Evolutionary conservation across 1,284 basidiomycete genomes (phyloP).

Genomic region (Pseudozyma tsukubaensis): DNA sequence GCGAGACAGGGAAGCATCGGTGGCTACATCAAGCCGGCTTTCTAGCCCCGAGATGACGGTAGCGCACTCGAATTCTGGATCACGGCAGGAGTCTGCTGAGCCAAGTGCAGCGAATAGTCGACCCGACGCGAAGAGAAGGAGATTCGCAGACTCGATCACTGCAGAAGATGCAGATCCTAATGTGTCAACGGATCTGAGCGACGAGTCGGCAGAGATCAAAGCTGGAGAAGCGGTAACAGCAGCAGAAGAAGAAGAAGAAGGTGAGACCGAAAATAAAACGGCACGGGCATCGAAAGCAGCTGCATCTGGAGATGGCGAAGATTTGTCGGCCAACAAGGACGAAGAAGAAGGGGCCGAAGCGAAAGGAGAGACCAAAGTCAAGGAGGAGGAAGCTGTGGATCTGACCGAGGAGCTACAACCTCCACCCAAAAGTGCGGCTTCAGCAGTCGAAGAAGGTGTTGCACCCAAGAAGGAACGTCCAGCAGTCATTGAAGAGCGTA

Average conservation of each 20-base stretch:
- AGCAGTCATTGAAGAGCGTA: conserved; percentile 83
- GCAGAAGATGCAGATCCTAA: conserved; percentile 28
- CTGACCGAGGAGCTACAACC: conserved; percentile 37
- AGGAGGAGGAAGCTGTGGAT: conserved; percentile 48
- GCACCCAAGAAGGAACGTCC: conserved; percentile 70
- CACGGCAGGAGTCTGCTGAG: conserved; percentile 30
- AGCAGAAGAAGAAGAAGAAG: not conserved
- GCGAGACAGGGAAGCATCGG: conserved; percentile 45
- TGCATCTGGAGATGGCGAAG: no score
- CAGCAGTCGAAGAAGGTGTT: conserved; percentile 43
- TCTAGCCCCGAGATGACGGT: conserved; percentile 53
- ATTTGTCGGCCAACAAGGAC: not conserved
- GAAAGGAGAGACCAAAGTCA: conserved; percentile 26
- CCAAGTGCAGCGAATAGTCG: conserved; percentile 22
- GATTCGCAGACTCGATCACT: conserved; percentile 18
- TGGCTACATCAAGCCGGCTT: conserved; percentile 52
- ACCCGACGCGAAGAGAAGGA: conserved; percentile 35
- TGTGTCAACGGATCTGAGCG: conserved; percentile 42
- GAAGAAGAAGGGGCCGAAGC: not conserved
- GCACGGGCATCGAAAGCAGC: no score
- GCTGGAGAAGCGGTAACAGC: conserved; percentile 1
- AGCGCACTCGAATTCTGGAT: conserved; percentile 35
- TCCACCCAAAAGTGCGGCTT: conserved; percentile 38
- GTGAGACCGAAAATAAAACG: not conserved
- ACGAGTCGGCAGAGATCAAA: conserved; percentile 30